Evolutionary conservation across 2,329 filamentous ascomycete genomes (phyloP).

Genomic region (Neoscytalidium dimidiatum): DNA sequence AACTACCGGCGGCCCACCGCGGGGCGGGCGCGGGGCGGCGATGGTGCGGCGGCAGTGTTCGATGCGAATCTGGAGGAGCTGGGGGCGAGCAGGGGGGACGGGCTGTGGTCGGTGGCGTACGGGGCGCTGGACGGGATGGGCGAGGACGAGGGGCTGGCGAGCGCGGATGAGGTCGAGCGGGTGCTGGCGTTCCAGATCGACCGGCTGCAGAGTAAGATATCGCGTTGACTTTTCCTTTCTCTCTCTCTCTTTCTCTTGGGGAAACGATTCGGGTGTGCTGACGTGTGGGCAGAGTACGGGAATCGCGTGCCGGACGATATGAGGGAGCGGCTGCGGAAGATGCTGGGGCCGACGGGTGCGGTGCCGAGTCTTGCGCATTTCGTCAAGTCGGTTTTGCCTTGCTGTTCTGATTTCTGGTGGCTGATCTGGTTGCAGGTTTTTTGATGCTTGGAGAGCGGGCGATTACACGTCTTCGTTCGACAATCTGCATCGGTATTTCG

Average conservation of each 20-base stretch:
- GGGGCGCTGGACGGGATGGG: conserved; percentile 39
- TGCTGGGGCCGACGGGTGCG: conserved; percentile 68
- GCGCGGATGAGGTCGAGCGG: conserved; percentile 77
- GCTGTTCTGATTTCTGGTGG: neutral
- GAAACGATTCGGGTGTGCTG: neutral
- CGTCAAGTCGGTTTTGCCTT: conserved; percentile 56
- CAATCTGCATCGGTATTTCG: conserved; percentile 89
- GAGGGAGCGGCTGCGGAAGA: conserved; percentile 67
- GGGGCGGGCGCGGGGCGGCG: conserved; percentile 54
- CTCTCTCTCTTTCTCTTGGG: no score
- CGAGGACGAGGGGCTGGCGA: conserved; percentile 51
- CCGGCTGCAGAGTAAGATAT: conserved; percentile 74
- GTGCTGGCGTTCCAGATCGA: conserved; percentile 87
- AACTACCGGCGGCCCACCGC: conserved; percentile 78
- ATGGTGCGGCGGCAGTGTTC: conserved; percentile 42
- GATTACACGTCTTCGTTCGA: conserved; percentile 91
- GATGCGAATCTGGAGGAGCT: conserved; percentile 64
- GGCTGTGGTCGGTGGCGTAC: conserved; percentile 54
- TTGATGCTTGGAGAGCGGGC: conserved; percentile 88
- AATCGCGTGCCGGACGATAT: conserved; percentile 75
- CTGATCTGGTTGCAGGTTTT: conserved; percentile 60
- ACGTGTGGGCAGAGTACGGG: conserved; percentile 61
- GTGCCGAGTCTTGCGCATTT: conserved; percentile 76
- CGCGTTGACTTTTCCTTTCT: no score
- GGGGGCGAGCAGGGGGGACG: conserved; percentile 53